These are phyloP conservation scores for Blastocystis sp. DNA, from an alignment of 352 stramenopile genomes.

Conservation along the genomic window DNA sequence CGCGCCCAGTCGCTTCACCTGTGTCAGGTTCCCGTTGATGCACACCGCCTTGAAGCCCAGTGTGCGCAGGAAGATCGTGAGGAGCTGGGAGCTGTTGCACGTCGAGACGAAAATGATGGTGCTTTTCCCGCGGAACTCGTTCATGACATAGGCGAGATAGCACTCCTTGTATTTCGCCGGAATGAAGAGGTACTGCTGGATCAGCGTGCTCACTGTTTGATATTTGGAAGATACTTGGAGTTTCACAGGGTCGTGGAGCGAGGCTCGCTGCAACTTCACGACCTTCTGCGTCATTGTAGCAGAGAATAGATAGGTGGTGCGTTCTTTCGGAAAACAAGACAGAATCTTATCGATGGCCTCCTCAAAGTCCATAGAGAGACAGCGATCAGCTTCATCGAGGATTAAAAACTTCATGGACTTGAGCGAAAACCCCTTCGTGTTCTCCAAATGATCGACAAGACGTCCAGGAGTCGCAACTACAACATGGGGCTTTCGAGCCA, in stretches of 20 bases:
- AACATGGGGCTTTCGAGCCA: constrained; percentile 90
- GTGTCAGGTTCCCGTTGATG: constrained; percentile 94
- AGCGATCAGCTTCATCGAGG: constrained; percentile 87
- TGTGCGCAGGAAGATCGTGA: constrained; percentile 92
- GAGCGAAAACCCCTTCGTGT: constrained; percentile 89
- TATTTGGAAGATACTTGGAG: constrained; percentile 92
- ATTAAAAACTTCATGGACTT: constrained; percentile 82
- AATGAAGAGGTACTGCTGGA: constrained; percentile 97
- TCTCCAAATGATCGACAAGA: constrained; percentile 87
- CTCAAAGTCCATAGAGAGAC: constrained; percentile 94
- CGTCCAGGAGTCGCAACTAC: constrained; percentile 86
- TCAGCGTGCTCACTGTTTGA: constrained; percentile 89
- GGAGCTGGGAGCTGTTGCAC: constrained; percentile 88
- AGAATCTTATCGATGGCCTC: constrained; percentile 97
- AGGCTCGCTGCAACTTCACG: constrained; percentile 91
- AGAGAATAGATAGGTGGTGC: constrained; percentile 94
- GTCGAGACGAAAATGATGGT: constrained; percentile 96
- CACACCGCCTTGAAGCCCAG: constrained; percentile 93
- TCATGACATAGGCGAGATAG: constrained; percentile 94
- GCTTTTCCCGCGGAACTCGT: constrained; percentile 90
- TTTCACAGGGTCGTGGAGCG: constrained; percentile 88
- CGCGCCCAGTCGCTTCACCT: constrained; percentile 90
- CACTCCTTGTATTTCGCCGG: constrained; percentile 98
- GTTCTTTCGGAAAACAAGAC: constrained; percentile 68
- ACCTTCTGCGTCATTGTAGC: constrained; percentile 99